These are phyloP conservation scores for Colletotrichum liaoningense DNA, from an alignment of 2,329 filamentous ascomycete species.

Conservation along the genomic window DNA sequence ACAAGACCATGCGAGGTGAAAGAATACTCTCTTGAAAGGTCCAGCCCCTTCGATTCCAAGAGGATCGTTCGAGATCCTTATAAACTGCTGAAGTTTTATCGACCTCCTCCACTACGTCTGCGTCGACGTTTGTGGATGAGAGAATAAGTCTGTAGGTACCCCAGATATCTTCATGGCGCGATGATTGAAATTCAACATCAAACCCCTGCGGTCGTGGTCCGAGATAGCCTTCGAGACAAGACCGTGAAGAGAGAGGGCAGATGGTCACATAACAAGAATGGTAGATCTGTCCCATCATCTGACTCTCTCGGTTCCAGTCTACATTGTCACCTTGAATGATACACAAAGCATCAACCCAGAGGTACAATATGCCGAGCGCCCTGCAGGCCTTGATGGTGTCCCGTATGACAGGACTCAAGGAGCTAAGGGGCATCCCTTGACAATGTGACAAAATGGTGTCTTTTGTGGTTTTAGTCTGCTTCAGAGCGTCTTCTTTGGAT, in stretches of 20 bases:
- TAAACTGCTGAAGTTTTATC: too few species aligned
- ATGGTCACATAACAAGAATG: not conserved
- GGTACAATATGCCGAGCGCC: slow-evolving; percentile 38
- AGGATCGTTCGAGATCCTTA: not conserved
- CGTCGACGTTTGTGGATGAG: not conserved
- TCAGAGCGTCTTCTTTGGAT: not conserved
- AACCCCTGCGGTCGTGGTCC: not conserved
- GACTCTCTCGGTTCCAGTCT: slow-evolving; percentile 36
- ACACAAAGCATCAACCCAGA: slow-evolving; percentile 46
- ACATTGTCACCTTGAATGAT: slow-evolving; percentile 41
- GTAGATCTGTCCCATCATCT: not conserved
- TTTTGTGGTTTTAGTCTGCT: not conserved
- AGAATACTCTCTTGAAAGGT: slow-evolving; percentile 3
- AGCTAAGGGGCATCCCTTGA: not conserved
- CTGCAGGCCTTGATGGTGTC: slow-evolving; percentile 1
- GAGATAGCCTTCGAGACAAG: not conserved
- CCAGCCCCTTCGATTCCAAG: not conserved
- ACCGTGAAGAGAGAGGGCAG: not conserved
- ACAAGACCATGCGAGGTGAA: not conserved
- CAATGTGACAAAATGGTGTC: not conserved
- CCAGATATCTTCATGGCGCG: not conserved
- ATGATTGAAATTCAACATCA: not conserved
- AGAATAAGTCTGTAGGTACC: not conserved
- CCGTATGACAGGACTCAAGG: not conserved
- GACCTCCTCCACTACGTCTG: too few species aligned